Evolutionary conservation across 441 rosid species (phyloP).

Genomic region (Jatropha podagrica): DNA sequence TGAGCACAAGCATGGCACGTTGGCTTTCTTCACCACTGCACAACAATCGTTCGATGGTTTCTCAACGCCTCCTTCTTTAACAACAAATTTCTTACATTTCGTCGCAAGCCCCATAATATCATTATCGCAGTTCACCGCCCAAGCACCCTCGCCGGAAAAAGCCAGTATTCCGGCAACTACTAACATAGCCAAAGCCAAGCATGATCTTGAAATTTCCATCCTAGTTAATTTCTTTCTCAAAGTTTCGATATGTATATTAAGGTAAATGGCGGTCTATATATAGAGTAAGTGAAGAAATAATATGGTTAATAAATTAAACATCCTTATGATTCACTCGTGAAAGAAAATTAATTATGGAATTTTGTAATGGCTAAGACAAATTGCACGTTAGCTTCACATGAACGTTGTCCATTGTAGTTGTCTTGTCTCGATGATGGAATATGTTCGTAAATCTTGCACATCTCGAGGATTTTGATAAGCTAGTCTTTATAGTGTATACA

Average conservation of each 20-base stretch:
- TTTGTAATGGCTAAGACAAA: neutral
- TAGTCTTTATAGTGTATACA: too few relatives aligned
- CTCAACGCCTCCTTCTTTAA: constrained; percentile 6
- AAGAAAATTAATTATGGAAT: neutral
- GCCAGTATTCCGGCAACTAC: neutral
- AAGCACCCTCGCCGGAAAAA: neutral
- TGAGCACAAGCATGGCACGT: constrained; percentile 27
- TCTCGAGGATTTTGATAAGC: too few relatives aligned
- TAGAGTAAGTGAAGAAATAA: neutral
- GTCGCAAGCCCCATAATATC: constrained; percentile 11
- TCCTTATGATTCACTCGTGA: neutral
- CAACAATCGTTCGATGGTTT: constrained; percentile 22
- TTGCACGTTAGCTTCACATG: neutral
- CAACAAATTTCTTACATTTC: constrained; percentile 16
- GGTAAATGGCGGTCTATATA: neutral
- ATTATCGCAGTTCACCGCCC: constrained; percentile 4
- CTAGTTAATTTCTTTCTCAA: neutral
- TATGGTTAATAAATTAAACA: neutral
- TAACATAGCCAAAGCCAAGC: neutral
- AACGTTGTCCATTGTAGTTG: neutral
- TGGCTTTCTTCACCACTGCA: constrained; percentile 15
- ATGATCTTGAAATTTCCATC: neutral
- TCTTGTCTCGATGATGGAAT: neutral
- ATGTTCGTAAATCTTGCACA: constrained; percentile 5
- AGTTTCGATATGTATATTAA: neutral